Percentiles rank a stretch among this genome's conserved stretches.
Evolutionary conservation across 768 basidiomycete species (phyloP).

Genomic region (Leucocoprinus leucothites): DNA sequence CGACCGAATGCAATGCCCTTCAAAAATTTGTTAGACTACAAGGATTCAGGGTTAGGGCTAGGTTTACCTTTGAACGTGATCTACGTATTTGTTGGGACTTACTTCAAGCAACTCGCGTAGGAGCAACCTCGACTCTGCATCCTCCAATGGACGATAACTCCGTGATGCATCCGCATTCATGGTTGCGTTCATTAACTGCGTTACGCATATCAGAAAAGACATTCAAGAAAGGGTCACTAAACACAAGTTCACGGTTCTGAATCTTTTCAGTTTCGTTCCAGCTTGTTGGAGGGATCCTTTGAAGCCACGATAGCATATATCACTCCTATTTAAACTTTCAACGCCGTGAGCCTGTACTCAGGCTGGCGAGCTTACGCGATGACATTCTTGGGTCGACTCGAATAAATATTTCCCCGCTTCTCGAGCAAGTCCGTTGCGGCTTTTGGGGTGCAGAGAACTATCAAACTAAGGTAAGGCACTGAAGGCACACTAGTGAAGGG

Average conservation of each 20-base stretch:
- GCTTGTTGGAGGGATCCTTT: constrained; percentile 1
- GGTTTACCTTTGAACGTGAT: constrained; percentile 19
- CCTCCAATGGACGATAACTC: constrained; percentile 20
- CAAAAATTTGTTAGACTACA: neutral
- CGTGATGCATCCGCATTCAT: constrained; percentile 21
- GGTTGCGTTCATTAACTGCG: constrained; percentile 22
- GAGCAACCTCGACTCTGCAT: constrained; percentile 19
- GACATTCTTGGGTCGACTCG: constrained; percentile 28
- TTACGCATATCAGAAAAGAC: neutral
- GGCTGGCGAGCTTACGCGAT: constrained; percentile 22
- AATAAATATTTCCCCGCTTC: constrained; percentile 28
- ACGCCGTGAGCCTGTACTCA: no score
- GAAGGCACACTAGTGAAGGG: no score
- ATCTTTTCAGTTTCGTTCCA: neutral
- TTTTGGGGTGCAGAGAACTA: constrained; percentile 24
- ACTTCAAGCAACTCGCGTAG: constrained; percentile 17
- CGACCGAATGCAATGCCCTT: constrained; percentile 22
- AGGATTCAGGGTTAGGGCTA: neutral
- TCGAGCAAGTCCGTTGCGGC: constrained; percentile 29
- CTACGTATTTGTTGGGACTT: constrained; percentile 9
- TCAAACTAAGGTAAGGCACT: no score
- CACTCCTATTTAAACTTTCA: neutral
- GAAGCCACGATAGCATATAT: neutral
- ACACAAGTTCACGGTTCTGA: neutral
- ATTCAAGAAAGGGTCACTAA: no score